A percentile compares a stretch with the other conserved stretches of the same genome.
phyloP scores from a whole-genome alignment of 2,329 filamentous ascomycete genomes.

The Fusarium duplospermum region DNA sequence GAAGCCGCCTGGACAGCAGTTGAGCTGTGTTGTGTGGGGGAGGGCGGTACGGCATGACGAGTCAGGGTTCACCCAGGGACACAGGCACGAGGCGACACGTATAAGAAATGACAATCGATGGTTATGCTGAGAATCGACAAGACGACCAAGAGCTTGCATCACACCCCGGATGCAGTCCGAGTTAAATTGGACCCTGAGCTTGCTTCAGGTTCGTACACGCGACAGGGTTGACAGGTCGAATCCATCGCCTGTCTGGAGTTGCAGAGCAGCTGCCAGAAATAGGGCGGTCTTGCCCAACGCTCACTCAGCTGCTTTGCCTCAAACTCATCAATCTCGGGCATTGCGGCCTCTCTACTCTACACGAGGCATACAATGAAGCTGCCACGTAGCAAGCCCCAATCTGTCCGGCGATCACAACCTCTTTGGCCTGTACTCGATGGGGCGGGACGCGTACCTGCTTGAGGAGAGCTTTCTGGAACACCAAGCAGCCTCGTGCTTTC shows the following conservation, averaged over 20 bases:
- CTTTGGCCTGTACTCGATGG: neutral
- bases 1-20: neutral
- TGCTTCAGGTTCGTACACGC: slow-evolving; percentile 1
- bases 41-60: neutral
- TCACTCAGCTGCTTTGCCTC: neutral
- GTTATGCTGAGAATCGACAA: neutral
- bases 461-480: neutral
- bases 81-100: neutral
- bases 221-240: neutral
- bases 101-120: slow-evolving; percentile 1
- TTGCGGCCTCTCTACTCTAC: neutral
- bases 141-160: slow-evolving; percentile 4
- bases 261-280: neutral
- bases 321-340: neutral
- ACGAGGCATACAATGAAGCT: neutral
- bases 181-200: slow-evolving; percentile 2
- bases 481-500: neutral
- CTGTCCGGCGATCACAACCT: neutral
- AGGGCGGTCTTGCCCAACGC: neutral
- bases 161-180: slow-evolving; percentile 3
- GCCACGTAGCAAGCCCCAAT: slow-evolving; percentile 14
- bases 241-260: neutral
- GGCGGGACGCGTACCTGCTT: slow-evolving; percentile 8
- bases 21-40: neutral
- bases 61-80: neutral